These are phyloP conservation scores for Aspergillus nomiae DNA, from an alignment of 2,329 filamentous ascomycete species.

Conservation along the genomic window DNA sequence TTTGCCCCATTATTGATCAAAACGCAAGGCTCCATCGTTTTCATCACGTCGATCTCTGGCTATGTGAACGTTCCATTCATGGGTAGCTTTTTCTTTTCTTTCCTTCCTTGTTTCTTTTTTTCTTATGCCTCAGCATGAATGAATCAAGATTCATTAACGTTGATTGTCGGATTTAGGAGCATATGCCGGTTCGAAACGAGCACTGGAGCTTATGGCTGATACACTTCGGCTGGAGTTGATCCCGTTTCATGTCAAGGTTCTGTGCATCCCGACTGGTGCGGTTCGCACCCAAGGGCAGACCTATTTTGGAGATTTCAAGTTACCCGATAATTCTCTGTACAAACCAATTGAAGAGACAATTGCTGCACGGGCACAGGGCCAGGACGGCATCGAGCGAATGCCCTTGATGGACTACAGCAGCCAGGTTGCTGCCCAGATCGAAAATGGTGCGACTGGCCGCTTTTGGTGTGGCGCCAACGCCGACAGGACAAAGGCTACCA, in stretches of 20 bases:
- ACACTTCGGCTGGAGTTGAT: constrained; percentile 27
- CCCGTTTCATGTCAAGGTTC: constrained; percentile 21
- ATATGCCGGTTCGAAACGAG: constrained; percentile 26
- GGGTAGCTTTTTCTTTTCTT: constrained; percentile 22
- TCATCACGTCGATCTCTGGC: constrained; percentile 23
- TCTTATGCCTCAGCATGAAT: too few species aligned
- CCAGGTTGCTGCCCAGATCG: constrained; percentile 14
- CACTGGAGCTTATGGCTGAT: constrained; percentile 24
- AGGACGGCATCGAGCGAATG: constrained; percentile 10
- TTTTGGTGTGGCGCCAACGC: constrained; percentile 15
- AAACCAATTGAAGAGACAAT: constrained; percentile 21
- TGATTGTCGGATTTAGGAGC: constrained; percentile 7
- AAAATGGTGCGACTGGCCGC: constrained; percentile 10
- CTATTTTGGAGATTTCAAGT: constrained; percentile 18
- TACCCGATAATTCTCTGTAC: constrained; percentile 22
- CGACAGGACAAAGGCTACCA: neutral
- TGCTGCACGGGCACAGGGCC: constrained; percentile 9
- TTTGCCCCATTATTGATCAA: constrained; percentile 31
- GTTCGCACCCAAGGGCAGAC: constrained; percentile 20
- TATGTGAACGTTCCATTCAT: constrained; percentile 32
- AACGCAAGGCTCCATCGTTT: constrained; percentile 23
- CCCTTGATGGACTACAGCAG: constrained; percentile 10
- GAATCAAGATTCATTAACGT: too few species aligned
- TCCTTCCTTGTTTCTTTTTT: neutral
- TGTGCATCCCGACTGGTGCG: constrained; percentile 22